These are phyloP conservation scores for Zygosaccharomyces pseudobailii DNA, from an alignment of 1,139 yeast genomes.

Conservation along the genomic window DNA sequence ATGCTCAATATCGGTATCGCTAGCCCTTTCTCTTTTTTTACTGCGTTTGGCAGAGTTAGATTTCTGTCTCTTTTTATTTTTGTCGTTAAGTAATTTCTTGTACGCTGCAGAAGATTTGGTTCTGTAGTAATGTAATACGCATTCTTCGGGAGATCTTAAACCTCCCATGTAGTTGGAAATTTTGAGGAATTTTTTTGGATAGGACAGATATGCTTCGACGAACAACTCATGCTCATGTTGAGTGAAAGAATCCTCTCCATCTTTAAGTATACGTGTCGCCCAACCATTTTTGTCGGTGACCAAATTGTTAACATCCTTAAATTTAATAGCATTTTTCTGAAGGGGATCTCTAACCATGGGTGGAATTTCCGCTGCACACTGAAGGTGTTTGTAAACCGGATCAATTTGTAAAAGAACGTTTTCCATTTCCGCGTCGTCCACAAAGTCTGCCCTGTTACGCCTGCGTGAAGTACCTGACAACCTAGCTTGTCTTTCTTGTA, in stretches of 20 bases:
- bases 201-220: constrained; percentile 69
- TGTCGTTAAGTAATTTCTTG: constrained; percentile 62
- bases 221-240: constrained; percentile 72
- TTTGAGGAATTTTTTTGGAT: constrained; percentile 85
- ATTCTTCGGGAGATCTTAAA: constrained; percentile 71
- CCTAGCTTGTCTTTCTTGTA: constrained; percentile 23
- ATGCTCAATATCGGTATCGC: constrained; percentile 19
- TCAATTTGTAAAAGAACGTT: constrained; percentile 42
- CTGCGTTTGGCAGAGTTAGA: constrained; percentile 41
- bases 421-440: constrained; percentile 34
- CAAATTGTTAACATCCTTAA: constrained; percentile 66
- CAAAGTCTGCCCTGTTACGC: constrained; percentile 59
- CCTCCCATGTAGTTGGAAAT: constrained; percentile 82
- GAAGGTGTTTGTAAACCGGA: constrained; percentile 73
- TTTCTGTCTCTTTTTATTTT: constrained; percentile 56
- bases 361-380: constrained; percentile 80
- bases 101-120: constrained; percentile 78
- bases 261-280: constrained; percentile 60
- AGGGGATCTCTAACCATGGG: constrained; percentile 68
- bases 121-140: constrained; percentile 87
- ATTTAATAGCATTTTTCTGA: constrained; percentile 44
- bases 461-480: constrained; percentile 45
- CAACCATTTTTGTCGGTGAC: constrained; percentile 60
- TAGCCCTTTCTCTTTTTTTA: constrained; percentile 29
- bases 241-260: constrained; percentile 68